Evolutionary conservation across 2,329 filamentous ascomycete species (phyloP), one percentile per base, ranked within the genome.

Genomic region (Penicillium nordicum): DNA sequence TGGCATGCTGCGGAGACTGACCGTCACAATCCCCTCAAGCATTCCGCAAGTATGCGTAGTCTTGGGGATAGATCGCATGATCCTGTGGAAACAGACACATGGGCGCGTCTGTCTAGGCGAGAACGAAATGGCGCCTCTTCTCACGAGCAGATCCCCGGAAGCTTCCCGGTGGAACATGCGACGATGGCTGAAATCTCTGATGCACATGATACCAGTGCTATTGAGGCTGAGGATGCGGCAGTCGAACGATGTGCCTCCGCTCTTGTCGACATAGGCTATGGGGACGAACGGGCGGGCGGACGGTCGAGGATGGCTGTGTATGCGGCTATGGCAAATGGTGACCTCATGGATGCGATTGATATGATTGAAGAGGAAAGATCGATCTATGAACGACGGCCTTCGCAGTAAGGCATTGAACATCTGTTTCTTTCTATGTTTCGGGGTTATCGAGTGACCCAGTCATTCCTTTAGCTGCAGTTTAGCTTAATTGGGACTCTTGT

Each of bases 351-450:
- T 50, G 78, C 78, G 3, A 79, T 80, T 61, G 78, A 79, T 45
- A 78, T 80, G 73, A 79, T 80, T 59, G 78, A 79, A 57, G 78
- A 80, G 57, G 78, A 80, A 57, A 71, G 75, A 42, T 74, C 72
- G 54, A 75, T 67, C 4, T 78, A 77, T 63, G 69, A 70, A 34
- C 64, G 72, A 44, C 67, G 65, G 25, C 44, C 55, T 30, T 48
- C 32, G 16, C 27, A 53, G 16, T 63, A 32, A 61, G 32, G 25
- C 12, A 45, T 49, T 14, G 37, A 50, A 47, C 5, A 42, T 40
- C 8, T 16, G 2, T n/a, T 42, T 43, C 29, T 36, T 16, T 16
- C 51, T 40, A 10, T 46, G 9, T n/a, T 34, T 21, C 18, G n/a
- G 38, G 16, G 21, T 51, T 11, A 30, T 40, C 4, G 25, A 30